These are phyloP conservation scores for Fibroporia radiculosa DNA, from an alignment of 768 basidiomycete species.

Conservation along the genomic window DNA sequence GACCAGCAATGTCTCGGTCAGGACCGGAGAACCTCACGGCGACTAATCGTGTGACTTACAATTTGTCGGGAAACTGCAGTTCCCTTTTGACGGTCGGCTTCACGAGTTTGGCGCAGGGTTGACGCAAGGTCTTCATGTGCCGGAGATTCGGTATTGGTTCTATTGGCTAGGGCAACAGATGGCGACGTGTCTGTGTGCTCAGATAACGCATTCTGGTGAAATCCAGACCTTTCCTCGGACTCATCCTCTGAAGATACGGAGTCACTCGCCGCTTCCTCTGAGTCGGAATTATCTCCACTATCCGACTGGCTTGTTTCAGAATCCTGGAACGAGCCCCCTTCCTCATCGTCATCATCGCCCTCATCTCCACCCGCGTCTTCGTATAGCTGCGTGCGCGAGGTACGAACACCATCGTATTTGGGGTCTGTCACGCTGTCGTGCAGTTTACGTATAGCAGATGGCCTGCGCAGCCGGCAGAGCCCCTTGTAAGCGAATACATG, in stretches of 20 bases:
- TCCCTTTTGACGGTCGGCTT: slow-evolving; percentile 75
- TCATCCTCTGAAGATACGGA: slow-evolving; percentile 6
- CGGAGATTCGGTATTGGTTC: slow-evolving; percentile 7
- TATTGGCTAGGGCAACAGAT: neutral
- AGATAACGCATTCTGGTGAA: neutral
- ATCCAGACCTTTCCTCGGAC: slow-evolving; percentile 8
- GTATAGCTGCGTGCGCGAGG: slow-evolving; percentile 50
- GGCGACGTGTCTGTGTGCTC: neutral
- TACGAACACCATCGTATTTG: slow-evolving; percentile 71
- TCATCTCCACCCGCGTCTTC: slow-evolving; percentile 28
- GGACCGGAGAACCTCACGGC: neutral
- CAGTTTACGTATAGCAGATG: slow-evolving; percentile 58
- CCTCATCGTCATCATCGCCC: slow-evolving; percentile 11
- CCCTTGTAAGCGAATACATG: slow-evolving; percentile 1
- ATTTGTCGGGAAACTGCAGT: slow-evolving; percentile 78
- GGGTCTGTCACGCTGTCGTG: slow-evolving; percentile 62
- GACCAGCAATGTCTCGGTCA: neutral
- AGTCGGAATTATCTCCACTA: slow-evolving; percentile 12
- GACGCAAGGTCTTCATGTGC: slow-evolving; percentile 40
- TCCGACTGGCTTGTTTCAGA: slow-evolving; percentile 3
- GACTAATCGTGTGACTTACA: slow-evolving; percentile 35
- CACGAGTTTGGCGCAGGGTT: slow-evolving; percentile 48
- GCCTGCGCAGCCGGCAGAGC: slow-evolving; percentile 31
- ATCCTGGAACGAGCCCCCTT: slow-evolving; percentile 2
- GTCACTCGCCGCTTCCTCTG: slow-evolving; percentile 15